phyloP scores from a whole-genome alignment of 192 early-diverging fungal species.

The Gryganskiella cystojenkinii region DNA sequence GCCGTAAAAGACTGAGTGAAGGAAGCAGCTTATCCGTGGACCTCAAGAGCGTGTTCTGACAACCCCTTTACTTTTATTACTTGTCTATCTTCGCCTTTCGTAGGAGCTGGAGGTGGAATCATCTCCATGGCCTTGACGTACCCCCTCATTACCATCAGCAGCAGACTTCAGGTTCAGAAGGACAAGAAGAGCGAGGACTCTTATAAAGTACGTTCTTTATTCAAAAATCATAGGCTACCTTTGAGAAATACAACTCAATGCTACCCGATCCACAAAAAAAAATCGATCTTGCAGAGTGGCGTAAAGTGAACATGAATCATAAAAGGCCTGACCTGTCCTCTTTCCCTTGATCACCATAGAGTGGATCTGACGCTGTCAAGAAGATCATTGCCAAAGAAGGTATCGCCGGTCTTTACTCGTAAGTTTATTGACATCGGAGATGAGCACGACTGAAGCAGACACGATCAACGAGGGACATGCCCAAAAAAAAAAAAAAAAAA shows the following conservation, averaged over 20 bases:
- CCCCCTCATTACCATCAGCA: conserved; percentile 85
- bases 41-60: too few species aligned
- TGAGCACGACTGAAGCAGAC: background rate
- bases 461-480: background rate
- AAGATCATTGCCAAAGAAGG: conserved; percentile 95
- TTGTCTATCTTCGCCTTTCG: background rate
- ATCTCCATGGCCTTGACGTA: conserved; percentile 95
- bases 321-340: too few species aligned
- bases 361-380: conserved; percentile 77
- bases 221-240: background rate
- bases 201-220: conserved; percentile 63
- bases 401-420: conserved; percentile 89
- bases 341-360: conserved; percentile 32
- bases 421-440: conserved; percentile 37
- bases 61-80: background rate
- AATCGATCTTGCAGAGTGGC: too few species aligned
- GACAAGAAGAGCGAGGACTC: conserved; percentile 65
- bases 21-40: too few species aligned
- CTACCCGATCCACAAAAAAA: too few species aligned
- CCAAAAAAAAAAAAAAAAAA: background rate
- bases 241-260: background rate
- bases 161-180: conserved; percentile 84
- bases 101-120: conserved; percentile 89
- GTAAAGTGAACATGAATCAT: too few species aligned
- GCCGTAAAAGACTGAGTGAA: too few species aligned